phyloP scores from a whole-genome alignment of 179 eudicot species.

The Sideroxylon spinosum region DNA sequence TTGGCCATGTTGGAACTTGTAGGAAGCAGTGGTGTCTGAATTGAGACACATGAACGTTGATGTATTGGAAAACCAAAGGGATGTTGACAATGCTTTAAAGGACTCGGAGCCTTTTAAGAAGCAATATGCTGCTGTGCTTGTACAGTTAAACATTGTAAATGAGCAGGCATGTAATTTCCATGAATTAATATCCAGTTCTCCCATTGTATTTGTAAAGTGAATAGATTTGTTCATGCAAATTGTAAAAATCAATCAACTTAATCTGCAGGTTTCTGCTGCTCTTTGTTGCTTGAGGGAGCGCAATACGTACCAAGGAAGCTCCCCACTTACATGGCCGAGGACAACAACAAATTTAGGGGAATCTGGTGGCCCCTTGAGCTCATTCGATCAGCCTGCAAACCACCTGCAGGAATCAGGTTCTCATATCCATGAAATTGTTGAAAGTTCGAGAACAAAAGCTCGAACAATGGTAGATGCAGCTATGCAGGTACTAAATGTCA shows the following conservation, averaged over 20 bases:
- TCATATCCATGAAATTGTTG: constrained; percentile 72
- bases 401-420: constrained; percentile 56
- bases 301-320: constrained; percentile 74
- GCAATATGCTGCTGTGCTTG: constrained; percentile 87
- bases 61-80: constrained; percentile 48
- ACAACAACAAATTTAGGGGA: constrained; percentile 34
- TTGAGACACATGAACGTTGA: constrained; percentile 86
- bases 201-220: background rate
- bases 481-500: constrained; percentile 55
- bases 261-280: constrained; percentile 74
- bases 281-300: constrained; percentile 69
- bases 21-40: constrained; percentile 84
- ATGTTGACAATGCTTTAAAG: constrained; percentile 45
- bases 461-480: constrained; percentile 80
- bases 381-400: constrained; percentile 37
- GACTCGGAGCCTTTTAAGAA: constrained; percentile 76
- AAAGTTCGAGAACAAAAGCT: constrained; percentile 79
- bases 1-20: constrained; percentile 26
- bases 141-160: constrained; percentile 72
- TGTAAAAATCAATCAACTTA: constrained; percentile 1
- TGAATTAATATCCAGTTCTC: background rate
- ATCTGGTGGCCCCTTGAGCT: constrained; percentile 33
- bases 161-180: constrained; percentile 55
- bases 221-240: background rate
- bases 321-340: constrained; percentile 41